Evolutionary conservation across 2,329 filamentous ascomycete species (phyloP), one percentile per base, ranked within the genome.

Genomic region (Fusarium concolor): DNA sequence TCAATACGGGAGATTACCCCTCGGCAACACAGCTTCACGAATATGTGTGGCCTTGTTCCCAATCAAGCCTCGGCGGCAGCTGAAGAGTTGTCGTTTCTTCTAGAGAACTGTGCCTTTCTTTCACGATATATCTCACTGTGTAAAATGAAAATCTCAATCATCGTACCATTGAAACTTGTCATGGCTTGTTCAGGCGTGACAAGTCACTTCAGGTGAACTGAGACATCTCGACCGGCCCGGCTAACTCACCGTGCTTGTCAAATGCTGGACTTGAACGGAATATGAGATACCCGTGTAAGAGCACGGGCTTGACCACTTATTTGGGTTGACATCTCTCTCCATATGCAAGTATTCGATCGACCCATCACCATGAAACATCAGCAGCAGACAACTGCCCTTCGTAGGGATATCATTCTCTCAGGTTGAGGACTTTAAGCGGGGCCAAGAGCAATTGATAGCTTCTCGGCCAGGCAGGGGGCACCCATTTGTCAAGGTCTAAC

Each of bases 171-270:
- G 22, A 31, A 53, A 45, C 35, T 47, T 50, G 39, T 41, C 38
- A 58, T 67, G 46, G 46, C 42, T 63, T 45, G 41, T 49, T 49
- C 26, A 28, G 20, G 41, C 56, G 33, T 38, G 47, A 53, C 52
- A 58, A 57, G 47, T 62, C 51, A 53, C 51, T 50, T 67, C 52
- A 43, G 24, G 29, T 52, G 52, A 59, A 50, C 52, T 45, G 47
- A 63, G 50, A 54, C 56, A 56, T 37, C 33, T 59, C 38, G 29
- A 28, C 59, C 45, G 37, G 54, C 10, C 53, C 64, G 41, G 53
- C 22, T 39, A 43, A 26, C 37, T 62, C 29, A 12, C 14, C n/a
- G n/a, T 58, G 22, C 41, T 45, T 43, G 41, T 56, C 46, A 60
- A 55, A 43, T 57, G 22, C 43, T 45, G 20, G 46, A 51, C 28